Percentiles rank a stretch among this genome's conserved stretches.
These are phyloP conservation scores for Alloteropsis angusta DNA, from an alignment of 202 grass and related monocot species.

Conservation along the genomic window DNA sequence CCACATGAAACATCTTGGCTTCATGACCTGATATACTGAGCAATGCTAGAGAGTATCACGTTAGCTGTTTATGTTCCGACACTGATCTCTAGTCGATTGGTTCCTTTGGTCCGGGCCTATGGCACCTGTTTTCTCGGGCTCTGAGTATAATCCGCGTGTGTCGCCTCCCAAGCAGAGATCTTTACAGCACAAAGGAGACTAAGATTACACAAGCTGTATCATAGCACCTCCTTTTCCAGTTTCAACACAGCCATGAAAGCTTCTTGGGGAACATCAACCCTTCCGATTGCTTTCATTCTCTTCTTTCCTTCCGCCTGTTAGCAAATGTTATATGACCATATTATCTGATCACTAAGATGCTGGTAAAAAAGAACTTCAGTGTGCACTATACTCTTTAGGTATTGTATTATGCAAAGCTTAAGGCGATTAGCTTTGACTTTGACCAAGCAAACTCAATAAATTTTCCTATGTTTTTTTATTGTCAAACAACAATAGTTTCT, in stretches of 20 bases:
- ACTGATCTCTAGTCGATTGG: background rate
- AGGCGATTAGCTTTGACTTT: background rate
- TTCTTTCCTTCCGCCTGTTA: conserved; percentile 95
- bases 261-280: conserved; percentile 94
- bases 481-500: background rate
- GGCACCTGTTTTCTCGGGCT: background rate
- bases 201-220: background rate
- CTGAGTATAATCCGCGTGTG: background rate
- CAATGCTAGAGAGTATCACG: background rate
- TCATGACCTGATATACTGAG: background rate
- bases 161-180: background rate
- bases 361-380: background rate
- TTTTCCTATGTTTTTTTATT: background rate
- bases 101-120: background rate
- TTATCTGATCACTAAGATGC: background rate
- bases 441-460: background rate
- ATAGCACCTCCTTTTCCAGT: conserved; percentile 93
- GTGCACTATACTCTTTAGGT: background rate
- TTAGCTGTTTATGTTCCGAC: background rate
- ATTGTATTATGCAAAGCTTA: background rate
- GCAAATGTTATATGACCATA: background rate
- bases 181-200: background rate
- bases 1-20: background rate
- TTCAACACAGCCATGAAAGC: conserved; percentile 96
- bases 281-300: conserved; percentile 95